Conservation (phyloP, 139 green algal species). For the Pedinophyceae sp. region DNA sequence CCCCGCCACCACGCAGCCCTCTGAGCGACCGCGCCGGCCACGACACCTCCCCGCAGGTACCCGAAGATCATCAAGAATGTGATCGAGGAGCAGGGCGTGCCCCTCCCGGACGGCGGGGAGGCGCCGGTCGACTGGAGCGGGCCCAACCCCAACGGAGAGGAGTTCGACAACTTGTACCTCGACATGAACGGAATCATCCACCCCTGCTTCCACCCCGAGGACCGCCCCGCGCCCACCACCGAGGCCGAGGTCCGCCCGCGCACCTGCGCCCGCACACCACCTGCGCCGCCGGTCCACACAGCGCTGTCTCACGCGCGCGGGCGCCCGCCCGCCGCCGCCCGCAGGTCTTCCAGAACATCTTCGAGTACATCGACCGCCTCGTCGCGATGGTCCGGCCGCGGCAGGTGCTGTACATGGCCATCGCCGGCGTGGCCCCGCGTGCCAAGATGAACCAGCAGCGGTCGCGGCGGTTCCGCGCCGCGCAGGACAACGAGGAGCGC, state of each 20-base stretch:
- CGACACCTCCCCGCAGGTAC: constrained; percentile 47
- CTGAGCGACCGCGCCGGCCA: neutral
- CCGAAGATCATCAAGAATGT: constrained; percentile 84
- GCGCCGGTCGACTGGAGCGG: constrained; percentile 73
- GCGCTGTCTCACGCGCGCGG: no score
- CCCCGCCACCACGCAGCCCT: no score
- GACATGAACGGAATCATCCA: constrained; percentile 99
- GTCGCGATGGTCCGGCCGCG: constrained; percentile 90
- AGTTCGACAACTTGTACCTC: constrained; percentile 98
- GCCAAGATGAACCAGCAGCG: constrained; percentile 99
- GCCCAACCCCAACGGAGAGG: constrained; percentile 88
- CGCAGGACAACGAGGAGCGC: constrained; percentile 63
- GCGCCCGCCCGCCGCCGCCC: no score
- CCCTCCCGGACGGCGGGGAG: constrained; percentile 45
- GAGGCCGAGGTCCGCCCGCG: no score
- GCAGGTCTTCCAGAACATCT: constrained; percentile 97
- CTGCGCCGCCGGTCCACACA: no score
- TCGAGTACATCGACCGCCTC: constrained; percentile 98
- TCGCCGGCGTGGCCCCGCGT: constrained; percentile 90
- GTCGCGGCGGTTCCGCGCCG: constrained; percentile 82
- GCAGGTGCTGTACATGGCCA: constrained; percentile 96
- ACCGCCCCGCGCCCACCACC: constrained; percentile 78
- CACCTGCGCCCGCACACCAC: no score
- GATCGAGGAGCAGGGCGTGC: constrained; percentile 56
- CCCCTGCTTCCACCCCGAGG: constrained; percentile 98